These are phyloP conservation scores for Globisporangium middletonii DNA, from an alignment of 352 stramenopile species.

Conservation along the genomic window DNA sequence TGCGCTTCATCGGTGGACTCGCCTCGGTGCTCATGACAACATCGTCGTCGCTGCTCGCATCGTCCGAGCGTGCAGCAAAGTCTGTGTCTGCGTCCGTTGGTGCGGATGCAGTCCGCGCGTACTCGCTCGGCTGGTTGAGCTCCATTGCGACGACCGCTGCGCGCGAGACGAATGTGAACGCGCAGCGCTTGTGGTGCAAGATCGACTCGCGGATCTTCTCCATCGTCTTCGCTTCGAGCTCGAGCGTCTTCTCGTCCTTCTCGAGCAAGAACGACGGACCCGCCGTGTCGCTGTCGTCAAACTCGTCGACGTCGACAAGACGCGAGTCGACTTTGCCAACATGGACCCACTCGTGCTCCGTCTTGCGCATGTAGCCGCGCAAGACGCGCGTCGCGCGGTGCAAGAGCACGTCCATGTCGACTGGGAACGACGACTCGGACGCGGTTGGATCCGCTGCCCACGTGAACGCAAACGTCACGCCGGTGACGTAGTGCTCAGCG, in stretches of 20 bases:
- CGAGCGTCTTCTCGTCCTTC: constrained; percentile 83
- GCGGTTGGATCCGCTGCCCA: constrained; percentile 24
- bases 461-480: constrained; percentile 46
- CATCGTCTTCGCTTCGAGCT: constrained; percentile 64
- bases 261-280: constrained; percentile 52
- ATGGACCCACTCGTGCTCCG: constrained; percentile 40
- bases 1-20: constrained; percentile 27
- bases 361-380: constrained; percentile 54
- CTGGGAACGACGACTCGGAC: constrained; percentile 17
- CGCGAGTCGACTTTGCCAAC: constrained; percentile 53
- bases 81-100: background rate
- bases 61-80: constrained; percentile 2
- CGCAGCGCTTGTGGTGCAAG: constrained; percentile 66
- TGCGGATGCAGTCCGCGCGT: constrained; percentile 1
- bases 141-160: constrained; percentile 50
- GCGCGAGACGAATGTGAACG: constrained; percentile 67
- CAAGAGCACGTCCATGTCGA: constrained; percentile 62
- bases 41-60: constrained; percentile 16
- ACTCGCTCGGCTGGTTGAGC: constrained; percentile 18
- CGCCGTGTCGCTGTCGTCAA: constrained; percentile 47
- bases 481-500: constrained; percentile 32
- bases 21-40: constrained; percentile 4
- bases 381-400: constrained; percentile 41
- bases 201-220: constrained; percentile 57
- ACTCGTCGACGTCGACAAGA: constrained; percentile 56